Base-by-base conservation (phyloP, 2,329 filamentous ascomycete genomes). In the Verticillium isaacii region DNA sequence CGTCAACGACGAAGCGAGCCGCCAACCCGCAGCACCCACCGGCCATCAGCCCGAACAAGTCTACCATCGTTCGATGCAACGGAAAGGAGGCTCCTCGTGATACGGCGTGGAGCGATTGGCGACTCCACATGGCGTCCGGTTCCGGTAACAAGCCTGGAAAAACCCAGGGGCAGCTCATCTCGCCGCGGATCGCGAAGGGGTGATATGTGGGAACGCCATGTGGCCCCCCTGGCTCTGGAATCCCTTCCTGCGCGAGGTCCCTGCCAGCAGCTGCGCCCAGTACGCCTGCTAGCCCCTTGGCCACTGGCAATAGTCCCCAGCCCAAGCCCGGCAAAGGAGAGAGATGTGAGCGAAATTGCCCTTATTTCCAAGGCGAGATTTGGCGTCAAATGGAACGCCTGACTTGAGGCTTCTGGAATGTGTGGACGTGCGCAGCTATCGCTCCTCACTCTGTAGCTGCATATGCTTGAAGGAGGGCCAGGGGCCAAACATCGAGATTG, bases 301-400 rank as follows among this genome's bases (percentile, higher is more conserved):
- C 19, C 11, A 23, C 19, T 52, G 45, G 45, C 45, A 52, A 52
- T 45, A 29, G 23, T 41, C 25, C 50, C 57, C 37, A 39, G 57
- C 57, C 57, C 41, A 58, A 41, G 29, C 19, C 57, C 57, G 37
- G 57, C 57, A 58, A 39, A 58, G 37, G 9, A 34, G 17, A 50
- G 45, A 41, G 37, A 58, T 39, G 25, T 32, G 57, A n/a, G 56
- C n/a, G 57, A 58, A 58, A 58, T 58, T 41, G 17, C 37, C 25
- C 25, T 50, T 58, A 58, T 58, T 58, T 58, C 57, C 23, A 58
- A 50, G 37, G 39, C 57, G 57, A 58, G 29, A 58, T 58, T 58
- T 58, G 57, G 32, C 37, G 17, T 32, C 57, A 50, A 29, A 41
- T 11, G 37, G 37, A 17, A 29, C 37, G 17, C 55, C 32, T 57